Base-by-base conservation (phyloP, 345 rosid genomes). In the thale cress (Arabidopsis thaliana) region DNA sequence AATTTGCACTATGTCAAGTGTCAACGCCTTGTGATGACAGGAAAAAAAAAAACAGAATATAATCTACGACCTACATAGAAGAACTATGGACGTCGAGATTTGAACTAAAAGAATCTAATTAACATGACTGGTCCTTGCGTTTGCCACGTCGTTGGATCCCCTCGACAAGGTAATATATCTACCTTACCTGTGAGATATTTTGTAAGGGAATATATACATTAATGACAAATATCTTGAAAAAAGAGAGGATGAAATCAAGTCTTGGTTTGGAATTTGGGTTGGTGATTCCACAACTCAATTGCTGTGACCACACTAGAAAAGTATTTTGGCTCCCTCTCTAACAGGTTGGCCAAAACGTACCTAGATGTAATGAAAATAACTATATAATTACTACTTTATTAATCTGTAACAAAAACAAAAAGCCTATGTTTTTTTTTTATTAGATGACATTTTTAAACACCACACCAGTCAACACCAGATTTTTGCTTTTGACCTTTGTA, bases 81-180 rank as follows among this genome's bases (percentile, higher is more conserved):
- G 13, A n/a, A 2, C 50, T 5, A 53, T n/a, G 28, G 38, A 40
- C 62, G 62, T 51, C 53, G 28, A 52, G 73, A 68, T 69, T 34
- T 46, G 4, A 37, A 42, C 73, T 28, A 10, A 6, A 1, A 38
- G 4, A 30, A 66, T 20, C 61, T 53, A 28, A 8, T 40, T n/a
- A n/a, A 11, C 13, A 70, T 70, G 12, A 58, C 10, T 34, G 65
- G 46, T 58, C 65, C 6, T n/a, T 69, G 4, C 45, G 22, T 30
- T 20, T 33, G 55, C 74, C 74, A 69, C 65, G 74, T 69, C n/a
- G 9, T 16, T 36, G 6, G 65, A 69, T 56, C 14, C 42, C 44
- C 73, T 23, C 64, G 41, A 42, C 34, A 41, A 42, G 53, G 8
- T 14, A 56, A 55, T 32, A 32, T 68, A 41, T 41, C 42, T 20